A percentile compares a stretch with the other conserved stretches of the same genome.
phyloP scores from a whole-genome alignment of 2,329 filamentous ascomycete species.

The Coniochaeta prunicola region DNA sequence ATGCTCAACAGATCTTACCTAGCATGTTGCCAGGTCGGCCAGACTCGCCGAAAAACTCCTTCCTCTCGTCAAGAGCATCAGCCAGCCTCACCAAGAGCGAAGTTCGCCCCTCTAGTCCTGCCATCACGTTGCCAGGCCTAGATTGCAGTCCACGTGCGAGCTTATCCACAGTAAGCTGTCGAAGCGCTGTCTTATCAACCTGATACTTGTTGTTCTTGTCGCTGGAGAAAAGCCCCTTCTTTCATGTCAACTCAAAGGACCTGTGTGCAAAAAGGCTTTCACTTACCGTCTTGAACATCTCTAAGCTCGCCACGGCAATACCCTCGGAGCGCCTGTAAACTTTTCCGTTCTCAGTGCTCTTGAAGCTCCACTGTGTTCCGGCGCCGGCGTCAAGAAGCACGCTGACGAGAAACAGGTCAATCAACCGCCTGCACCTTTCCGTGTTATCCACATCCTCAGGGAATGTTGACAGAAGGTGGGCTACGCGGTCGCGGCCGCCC shows the following conservation, averaged over 20 bases:
- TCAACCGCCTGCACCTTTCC: slow-evolving; percentile 66
- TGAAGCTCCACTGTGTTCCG: slow-evolving; percentile 86
- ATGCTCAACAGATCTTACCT: slow-evolving; percentile 45
- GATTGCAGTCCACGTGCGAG: slow-evolving; percentile 83
- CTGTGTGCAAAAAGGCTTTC: background rate
- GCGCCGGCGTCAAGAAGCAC: slow-evolving; percentile 83
- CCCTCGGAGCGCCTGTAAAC: slow-evolving; percentile 82
- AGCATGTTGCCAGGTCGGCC: slow-evolving; percentile 91
- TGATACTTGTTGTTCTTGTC: slow-evolving; percentile 74
- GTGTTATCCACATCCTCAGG: slow-evolving; percentile 60
- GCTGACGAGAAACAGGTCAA: slow-evolving; percentile 73
- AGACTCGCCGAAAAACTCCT: slow-evolving; percentile 76
- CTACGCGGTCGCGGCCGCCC: slow-evolving; percentile 68
- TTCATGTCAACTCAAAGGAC: slow-evolving; percentile 4
- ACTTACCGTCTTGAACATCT: slow-evolving; percentile 80
- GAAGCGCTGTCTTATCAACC: slow-evolving; percentile 78
- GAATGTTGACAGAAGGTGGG: slow-evolving; percentile 64
- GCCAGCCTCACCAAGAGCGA: slow-evolving; percentile 70
- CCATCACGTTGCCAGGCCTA: slow-evolving; percentile 69
- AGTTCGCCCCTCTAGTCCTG: slow-evolving; percentile 78
- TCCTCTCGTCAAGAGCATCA: slow-evolving; percentile 65
- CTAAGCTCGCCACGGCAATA: slow-evolving; percentile 65
- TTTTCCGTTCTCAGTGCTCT: slow-evolving; percentile 79
- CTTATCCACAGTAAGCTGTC: slow-evolving; percentile 62
- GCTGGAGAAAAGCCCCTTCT: slow-evolving; percentile 77